A percentile compares a stretch with the other conserved stretches of the same genome.
Conservation (phyloP, 257 asterid species). For the Linaria vulgaris region DNA sequence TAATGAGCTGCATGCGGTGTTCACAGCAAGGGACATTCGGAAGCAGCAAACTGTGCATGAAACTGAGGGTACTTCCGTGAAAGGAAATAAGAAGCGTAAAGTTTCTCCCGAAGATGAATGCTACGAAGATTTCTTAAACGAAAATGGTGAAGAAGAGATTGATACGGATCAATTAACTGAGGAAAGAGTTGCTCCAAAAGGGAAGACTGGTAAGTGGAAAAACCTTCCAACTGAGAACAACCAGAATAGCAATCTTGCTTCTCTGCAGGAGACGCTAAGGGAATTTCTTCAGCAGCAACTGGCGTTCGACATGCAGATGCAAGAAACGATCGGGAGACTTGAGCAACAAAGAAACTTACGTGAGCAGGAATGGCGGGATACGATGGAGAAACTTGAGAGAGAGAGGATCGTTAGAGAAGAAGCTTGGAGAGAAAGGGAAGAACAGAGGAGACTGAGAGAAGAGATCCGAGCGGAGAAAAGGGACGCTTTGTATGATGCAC, state of each 20-base stretch:
- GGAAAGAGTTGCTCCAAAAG: slow-evolving; percentile 31
- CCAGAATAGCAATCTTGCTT: slow-evolving; percentile 19
- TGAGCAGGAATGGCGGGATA: slow-evolving; percentile 62
- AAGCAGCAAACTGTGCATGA: slow-evolving; percentile 33
- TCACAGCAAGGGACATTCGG: slow-evolving; percentile 36
- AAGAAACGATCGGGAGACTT: slow-evolving; percentile 50
- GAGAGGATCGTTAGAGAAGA: slow-evolving; percentile 59
- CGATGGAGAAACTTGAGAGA: slow-evolving; percentile 63
- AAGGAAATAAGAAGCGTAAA: slow-evolving; percentile 36
- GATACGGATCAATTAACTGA: slow-evolving; percentile 31
- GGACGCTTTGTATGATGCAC: slow-evolving; percentile 59
- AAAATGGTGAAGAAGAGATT: slow-evolving; percentile 33
- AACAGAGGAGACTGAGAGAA: slow-evolving; percentile 52
- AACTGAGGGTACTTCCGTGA: slow-evolving; percentile 29
- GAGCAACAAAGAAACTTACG: slow-evolving; percentile 51
- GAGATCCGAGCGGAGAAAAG: slow-evolving; percentile 72
- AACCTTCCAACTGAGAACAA: slow-evolving; percentile 18
- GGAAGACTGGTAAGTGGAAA: slow-evolving; percentile 33
- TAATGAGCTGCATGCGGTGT: slow-evolving; percentile 54
- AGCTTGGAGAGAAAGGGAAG: slow-evolving; percentile 68
- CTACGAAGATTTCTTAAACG: slow-evolving; percentile 34
- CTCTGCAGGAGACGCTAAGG: slow-evolving; percentile 41
- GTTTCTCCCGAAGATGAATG: slow-evolving; percentile 33
- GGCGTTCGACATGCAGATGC: slow-evolving; percentile 63
- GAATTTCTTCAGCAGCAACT: slow-evolving; percentile 58